These are phyloP conservation scores for Hyparrhenia diplandra DNA, from an alignment of 176 grass and related monocot genomes.

Conservation along the genomic window DNA sequence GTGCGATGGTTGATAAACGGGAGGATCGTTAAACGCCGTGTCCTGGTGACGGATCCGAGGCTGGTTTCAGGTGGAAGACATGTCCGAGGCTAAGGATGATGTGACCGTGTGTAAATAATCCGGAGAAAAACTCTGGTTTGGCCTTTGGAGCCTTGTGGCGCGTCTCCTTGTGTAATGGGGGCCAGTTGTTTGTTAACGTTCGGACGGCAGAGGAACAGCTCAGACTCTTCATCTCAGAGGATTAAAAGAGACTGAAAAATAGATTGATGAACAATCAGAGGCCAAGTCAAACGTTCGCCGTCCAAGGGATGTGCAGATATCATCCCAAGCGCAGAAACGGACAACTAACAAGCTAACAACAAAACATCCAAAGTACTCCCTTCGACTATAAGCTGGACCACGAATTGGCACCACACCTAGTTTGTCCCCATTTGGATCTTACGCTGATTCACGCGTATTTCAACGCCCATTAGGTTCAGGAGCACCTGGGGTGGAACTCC, in stretches of 20 bases:
- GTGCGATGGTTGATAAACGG: neutral
- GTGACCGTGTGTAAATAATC: neutral
- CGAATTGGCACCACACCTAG: neutral
- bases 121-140: neutral
- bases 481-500: neutral
- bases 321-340: neutral
- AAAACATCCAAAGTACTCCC: neutral
- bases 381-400: neutral
- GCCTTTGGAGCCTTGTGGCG: neutral
- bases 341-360: neutral
- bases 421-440: neutral
- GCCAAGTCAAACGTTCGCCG: neutral
- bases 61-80: neutral
- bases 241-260: neutral
- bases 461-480: neutral
- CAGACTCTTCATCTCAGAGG: neutral
- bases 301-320: neutral
- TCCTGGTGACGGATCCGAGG: constrained; percentile 10
- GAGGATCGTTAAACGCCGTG: too few relatives aligned
- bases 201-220: constrained; percentile 10
- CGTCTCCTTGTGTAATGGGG: neutral
- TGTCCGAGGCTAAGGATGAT: neutral
- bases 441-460: too few relatives aligned
- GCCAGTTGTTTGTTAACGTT: neutral
- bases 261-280: neutral